Base-by-base conservation (phyloP, 805 yeast genomes). In the Candida golubevii region DNA sequence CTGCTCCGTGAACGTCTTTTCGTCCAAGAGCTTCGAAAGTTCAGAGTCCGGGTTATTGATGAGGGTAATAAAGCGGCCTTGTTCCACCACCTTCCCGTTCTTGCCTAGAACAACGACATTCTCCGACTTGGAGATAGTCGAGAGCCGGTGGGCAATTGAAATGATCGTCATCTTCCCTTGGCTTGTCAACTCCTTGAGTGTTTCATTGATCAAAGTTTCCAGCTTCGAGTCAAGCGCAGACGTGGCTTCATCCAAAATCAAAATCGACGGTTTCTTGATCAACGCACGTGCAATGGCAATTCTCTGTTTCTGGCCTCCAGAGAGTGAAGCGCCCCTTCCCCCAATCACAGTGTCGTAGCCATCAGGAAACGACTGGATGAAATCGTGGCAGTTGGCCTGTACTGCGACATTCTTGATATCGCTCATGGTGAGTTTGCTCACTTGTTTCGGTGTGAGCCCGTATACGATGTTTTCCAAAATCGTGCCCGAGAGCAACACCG, bases 291-390 rank as follows among this genome's bases (percentile, higher is more conserved):
- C 90, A 62, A 84, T 81, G 7, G 89, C 89, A 35, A 84, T 69
- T 53, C 88, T 74, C 65, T 84, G 90, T 59, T 83, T 82, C 61
- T 84, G 90, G 10, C 90, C 90, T 33, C 89, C 90, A 5, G 86
- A 80, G 18, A 84, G 60, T 26, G 79, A 64, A 1, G 80, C 72
- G 0, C 85, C 85, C 38, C 80, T 66, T 8, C 77, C 61, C 1
- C 84, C 84, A 42, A 77, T 73, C 15, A 68, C 61, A 0, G 85
- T 79, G 42, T 80, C 79, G 54, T 78, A 80, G 2, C 82, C 82
- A 35, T 80, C 82, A 1, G 84, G 82, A 48, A 80, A 71, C 1
- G 74, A 62, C 59, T 63, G 63, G 39, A 80, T 74, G 52, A 79
- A 79, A 45, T 78, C 83, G 54, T 79, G 82, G 43, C 75, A 71